These are phyloP conservation scores for Penicillium sumatraense DNA, from an alignment of 2,329 filamentous ascomycete species.

Conservation along the genomic window DNA sequence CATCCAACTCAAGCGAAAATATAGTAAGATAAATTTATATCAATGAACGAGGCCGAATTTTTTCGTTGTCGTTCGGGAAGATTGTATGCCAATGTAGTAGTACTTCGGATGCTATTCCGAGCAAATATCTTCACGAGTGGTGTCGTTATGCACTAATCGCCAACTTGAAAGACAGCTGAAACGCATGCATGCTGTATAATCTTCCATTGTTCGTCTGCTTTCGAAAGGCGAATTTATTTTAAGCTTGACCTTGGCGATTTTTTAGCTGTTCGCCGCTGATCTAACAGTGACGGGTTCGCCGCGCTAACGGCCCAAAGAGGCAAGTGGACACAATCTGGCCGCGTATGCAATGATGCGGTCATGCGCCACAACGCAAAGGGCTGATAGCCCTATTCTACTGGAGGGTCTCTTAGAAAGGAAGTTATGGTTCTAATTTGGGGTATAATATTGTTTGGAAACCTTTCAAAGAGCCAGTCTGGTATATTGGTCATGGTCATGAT, in stretches of 20 bases:
- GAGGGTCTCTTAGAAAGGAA: neutral
- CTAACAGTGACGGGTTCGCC: conserved; percentile 6
- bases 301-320: neutral
- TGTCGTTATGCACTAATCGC: too few species aligned
- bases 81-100: too few species aligned
- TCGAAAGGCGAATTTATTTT: neutral
- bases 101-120: neutral
- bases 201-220: neutral
- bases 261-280: too few species aligned
- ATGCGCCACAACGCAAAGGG: conserved; percentile 6
- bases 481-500: conserved; percentile 2
- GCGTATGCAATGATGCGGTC: conserved; percentile 19
- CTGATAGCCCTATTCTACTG: neutral
- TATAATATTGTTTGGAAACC: neutral
- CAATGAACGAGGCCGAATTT: too few species aligned
- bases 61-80: too few species aligned
- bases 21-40: too few species aligned
- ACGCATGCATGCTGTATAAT: neutral
- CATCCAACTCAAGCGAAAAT: too few species aligned
- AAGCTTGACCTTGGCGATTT: neutral
- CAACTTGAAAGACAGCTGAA: neutral
- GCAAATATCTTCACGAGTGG: neutral
- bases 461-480: conserved; percentile 5
- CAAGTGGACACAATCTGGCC: neutral
- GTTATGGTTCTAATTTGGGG: neutral